Base-by-base conservation (phyloP, 306 rosid species). In the Alnus glutinosa region DNA sequence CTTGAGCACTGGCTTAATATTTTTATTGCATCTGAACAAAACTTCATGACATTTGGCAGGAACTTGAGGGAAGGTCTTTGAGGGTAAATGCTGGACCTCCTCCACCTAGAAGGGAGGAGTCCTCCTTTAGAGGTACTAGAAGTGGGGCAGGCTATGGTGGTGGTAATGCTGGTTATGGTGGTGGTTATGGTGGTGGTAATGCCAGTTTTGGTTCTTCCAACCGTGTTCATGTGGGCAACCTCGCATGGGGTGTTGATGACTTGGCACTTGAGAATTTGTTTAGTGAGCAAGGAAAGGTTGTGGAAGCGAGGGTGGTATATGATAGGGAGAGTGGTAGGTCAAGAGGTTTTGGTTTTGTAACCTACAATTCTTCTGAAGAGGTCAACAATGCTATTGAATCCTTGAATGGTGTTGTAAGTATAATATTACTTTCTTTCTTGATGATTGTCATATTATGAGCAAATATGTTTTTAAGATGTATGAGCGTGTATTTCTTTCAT, bases 321-420 rank as follows among this genome's bases (percentile, higher is more conserved):
- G 99, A 95, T 74, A 90, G 97, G 85, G 99, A 95, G n/a, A 95
- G 91, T 88, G 99, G 99, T 51, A 88, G 92, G 76, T 95, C 99
- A 36, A 95, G 91, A 83, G 99, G 99, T 37, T 95, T 95, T 68
- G 97, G 99, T 71, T 95, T 95, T 83, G 96, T 95, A 77, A 93
- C 99, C 49, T 93, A 73, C 77, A 61, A 84, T 75, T 84, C 89
- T 50, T 79, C 94, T 6, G 89, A 88, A 32, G 98, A 92, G 83
- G 94, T 90, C 80, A 84, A 77, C 88, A 77, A 81, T 80, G 99
- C 98, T 63, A 87, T 95, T 82, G 86, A 82, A 68, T 88, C 89
- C 78, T 89, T 95, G 86, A 83, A 95, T 79, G 99, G 97, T 1
- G 94, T 23, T 87, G 99, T 95, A 86, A 83, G 98, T 84, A 81